phyloP scores from a whole-genome alignment of 164 flowering plant genomes.

The Pachysandra terminalis region DNA sequence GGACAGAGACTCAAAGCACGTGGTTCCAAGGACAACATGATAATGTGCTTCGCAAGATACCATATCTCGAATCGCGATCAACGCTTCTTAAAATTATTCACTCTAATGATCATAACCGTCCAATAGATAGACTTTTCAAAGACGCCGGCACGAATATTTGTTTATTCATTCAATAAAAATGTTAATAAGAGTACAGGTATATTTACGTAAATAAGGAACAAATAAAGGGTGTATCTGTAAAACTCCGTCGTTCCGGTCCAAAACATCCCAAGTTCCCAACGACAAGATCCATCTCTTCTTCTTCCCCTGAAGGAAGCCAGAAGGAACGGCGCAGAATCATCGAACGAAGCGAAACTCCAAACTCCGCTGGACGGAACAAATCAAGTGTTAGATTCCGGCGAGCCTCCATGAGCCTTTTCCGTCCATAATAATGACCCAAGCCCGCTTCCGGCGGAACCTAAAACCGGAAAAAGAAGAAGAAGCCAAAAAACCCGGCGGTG shows the following conservation, averaged over 20 bases:
- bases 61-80: too few species aligned
- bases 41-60: too few species aligned
- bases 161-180: too few species aligned
- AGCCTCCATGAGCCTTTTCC: slow-evolving; percentile 11
- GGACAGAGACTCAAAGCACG: too few species aligned
- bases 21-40: too few species aligned
- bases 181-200: neutral
- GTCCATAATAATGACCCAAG: slow-evolving; percentile 34
- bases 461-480: slow-evolving; percentile 23
- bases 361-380: too few species aligned
- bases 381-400: too few species aligned
- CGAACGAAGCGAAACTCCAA: too few species aligned
- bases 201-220: neutral
- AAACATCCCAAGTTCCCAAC: neutral
- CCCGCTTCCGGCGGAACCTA: slow-evolving; percentile 16
- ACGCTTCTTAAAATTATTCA: too few species aligned
- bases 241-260: neutral
- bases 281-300: slow-evolving; percentile 3
- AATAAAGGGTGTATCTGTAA: neutral
- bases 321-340: slow-evolving; percentile 1
- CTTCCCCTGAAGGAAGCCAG: neutral
- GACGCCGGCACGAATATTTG: too few species aligned
- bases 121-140: too few species aligned
- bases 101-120: too few species aligned
- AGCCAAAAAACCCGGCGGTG: slow-evolving; percentile 9